Percentiles rank a stretch among this genome's conserved stretches.
phyloP scores from a whole-genome alignment of 1,284 basidiomycete species.

The Crucibulum parvulum region DNA sequence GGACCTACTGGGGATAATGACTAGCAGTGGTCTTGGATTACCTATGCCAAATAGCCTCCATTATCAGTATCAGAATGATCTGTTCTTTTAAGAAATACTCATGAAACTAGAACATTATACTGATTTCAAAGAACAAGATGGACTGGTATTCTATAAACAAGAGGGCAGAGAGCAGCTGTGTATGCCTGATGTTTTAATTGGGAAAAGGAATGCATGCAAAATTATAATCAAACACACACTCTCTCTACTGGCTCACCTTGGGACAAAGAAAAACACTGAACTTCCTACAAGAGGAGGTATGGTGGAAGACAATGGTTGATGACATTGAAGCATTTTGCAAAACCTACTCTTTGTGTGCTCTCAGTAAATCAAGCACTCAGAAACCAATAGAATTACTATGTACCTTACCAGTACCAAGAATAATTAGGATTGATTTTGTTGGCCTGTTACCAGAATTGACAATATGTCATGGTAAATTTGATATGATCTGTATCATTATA shows the following conservation, averaged over 20 bases:
- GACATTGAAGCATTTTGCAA: not conserved
- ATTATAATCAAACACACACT: too few relatives aligned
- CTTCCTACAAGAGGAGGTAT: not conserved
- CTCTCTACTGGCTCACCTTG: too few relatives aligned
- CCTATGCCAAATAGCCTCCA: not conserved
- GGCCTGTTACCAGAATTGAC: too few relatives aligned
- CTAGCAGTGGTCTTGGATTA: too few relatives aligned
- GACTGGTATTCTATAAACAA: not conserved
- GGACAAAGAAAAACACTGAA: too few relatives aligned
- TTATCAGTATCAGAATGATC: not conserved
- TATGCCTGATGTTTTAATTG: not conserved
- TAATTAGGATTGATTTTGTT: too few relatives aligned
- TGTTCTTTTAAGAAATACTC: not conserved
- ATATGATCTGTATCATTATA: too few relatives aligned
- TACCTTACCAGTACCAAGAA: too few relatives aligned
- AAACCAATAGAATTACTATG: not conserved
- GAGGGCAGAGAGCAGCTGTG: not conserved
- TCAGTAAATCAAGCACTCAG: not conserved
- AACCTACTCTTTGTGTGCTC: not conserved
- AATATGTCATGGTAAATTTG: too few relatives aligned
- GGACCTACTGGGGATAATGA: too few relatives aligned
- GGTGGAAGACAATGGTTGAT: not conserved
- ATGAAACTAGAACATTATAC: not conserved
- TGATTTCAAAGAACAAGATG: not conserved
- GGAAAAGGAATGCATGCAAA: not conserved